Base-by-base conservation (phyloP, 2,329 filamentous ascomycete species). In the Cytospora schulzeri region DNA sequence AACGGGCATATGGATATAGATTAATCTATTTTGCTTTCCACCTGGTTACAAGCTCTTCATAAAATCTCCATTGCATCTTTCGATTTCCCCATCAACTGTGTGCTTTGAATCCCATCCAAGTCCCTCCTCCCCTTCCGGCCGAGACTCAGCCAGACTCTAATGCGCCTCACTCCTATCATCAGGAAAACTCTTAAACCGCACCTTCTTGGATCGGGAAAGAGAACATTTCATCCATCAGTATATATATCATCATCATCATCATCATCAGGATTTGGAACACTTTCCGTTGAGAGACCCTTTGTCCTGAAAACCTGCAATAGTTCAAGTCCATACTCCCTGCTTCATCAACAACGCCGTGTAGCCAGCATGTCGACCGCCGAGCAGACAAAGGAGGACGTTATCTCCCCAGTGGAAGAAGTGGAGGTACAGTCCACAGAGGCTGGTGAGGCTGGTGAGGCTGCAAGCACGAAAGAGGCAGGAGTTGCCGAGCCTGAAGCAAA, bases 291-390 rank as follows among this genome's bases (percentile, higher is more conserved):
- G 45, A 24, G 19, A 19, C 7, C n/a, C 45, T 48, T 4, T 12
- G 11, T 12, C n/a, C 24, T 48, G n/a, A 14, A 12, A 48, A 12
- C 4, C 45, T 9, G 9, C 19, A 24, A 24, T 5, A 22, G n/a
- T 24, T 19, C n/a, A 24, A 12, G 45, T 14, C 19, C n/a, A 48
- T 24, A 19, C 9, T 24, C 45, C 45, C n/a, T 48, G n/a, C 24
- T 5, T n/a, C 8, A 31, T 17, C 48, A 54, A n/a, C 24, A 12
- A 53, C 51, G 50, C 56, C 50, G 35, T 33, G n/a, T 41, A 22
- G 19, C 50, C 28, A 63, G 48, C 35, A 58, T 63, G 61, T 33
- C 61, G 15, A 54, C 61, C n/a, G 56, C 61, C 31, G 38, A 41
- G 52, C 17, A 54, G 17, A 50, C 54, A 8, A 35, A 56, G 48